Percentiles rank a stretch among this genome's conserved stretches.
Conservation (phyloP, 2,329 filamentous ascomycete species). For the Teratosphaeria pseudoeucalypti region DNA sequence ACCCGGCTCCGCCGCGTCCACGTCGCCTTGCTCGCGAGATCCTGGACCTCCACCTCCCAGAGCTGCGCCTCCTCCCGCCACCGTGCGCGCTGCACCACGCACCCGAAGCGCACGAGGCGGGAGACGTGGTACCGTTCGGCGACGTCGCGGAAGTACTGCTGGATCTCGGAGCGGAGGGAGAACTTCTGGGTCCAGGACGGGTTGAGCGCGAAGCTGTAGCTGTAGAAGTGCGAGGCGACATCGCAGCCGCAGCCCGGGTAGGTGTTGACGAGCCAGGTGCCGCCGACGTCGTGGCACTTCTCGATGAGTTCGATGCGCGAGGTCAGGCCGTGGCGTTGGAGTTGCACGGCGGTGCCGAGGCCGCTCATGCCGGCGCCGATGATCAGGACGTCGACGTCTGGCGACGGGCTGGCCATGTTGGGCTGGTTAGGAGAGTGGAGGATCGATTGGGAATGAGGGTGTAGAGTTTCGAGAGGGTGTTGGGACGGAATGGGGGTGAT, state of each 20-base stretch:
- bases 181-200: conserved; percentile 23
- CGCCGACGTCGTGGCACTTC: conserved; percentile 29
- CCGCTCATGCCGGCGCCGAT: conserved; percentile 42
- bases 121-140: conserved; percentile 16
- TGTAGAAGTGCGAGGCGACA: conserved; percentile 25
- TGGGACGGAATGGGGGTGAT: not conserved
- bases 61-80: conserved; percentile 17
- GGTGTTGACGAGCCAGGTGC: conserved; percentile 20
- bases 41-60: conserved; percentile 19
- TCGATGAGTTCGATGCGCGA: conserved; percentile 35
- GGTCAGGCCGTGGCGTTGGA: conserved; percentile 30
- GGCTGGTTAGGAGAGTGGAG: not conserved
- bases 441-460: too few species aligned
- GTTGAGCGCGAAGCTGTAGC: conserved; percentile 23
- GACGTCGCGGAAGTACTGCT: conserved; percentile 16
- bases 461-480: too few species aligned
- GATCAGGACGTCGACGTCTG: conserved; percentile 33
- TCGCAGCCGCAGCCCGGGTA: conserved; percentile 32
- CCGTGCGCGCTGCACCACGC: conserved; percentile 15
- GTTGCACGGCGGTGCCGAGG: conserved; percentile 37
- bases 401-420: not conserved
- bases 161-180: conserved; percentile 18
- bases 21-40: conserved; percentile 14
- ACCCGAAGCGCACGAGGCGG: conserved; percentile 15
- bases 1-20: conserved; percentile 13